A percentile compares a stretch with the other conserved stretches of the same genome.
phyloP scores from a whole-genome alignment of 2,329 filamentous ascomycete species.

The Hypoxylon sp. region DNA sequence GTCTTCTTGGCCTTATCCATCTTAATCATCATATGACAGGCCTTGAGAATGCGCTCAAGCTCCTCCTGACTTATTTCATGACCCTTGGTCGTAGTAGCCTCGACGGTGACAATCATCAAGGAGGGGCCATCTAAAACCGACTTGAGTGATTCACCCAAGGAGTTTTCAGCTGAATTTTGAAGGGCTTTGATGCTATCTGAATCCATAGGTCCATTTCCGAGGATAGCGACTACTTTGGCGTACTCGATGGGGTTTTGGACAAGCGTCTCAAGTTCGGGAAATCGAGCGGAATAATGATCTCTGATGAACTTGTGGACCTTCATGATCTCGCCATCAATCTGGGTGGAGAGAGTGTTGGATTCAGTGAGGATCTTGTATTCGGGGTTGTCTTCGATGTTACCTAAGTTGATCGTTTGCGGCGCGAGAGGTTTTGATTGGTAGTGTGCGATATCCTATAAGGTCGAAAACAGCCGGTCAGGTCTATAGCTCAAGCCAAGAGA shows the following conservation, averaged over 20 bases:
- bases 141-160: constrained; percentile 80
- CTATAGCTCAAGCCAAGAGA: constrained; percentile 68
- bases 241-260: constrained; percentile 95
- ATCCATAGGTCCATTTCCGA: constrained; percentile 92
- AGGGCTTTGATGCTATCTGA: constrained; percentile 82
- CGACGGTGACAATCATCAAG: constrained; percentile 95
- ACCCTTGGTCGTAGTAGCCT: constrained; percentile 90
- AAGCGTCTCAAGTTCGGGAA: constrained; percentile 90
- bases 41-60: constrained; percentile 78
- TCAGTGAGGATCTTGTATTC: constrained; percentile 91
- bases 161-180: constrained; percentile 81
- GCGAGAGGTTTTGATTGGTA: constrained; percentile 78
- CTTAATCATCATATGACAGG: constrained; percentile 89
- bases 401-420: constrained; percentile 74
- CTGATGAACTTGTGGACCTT: constrained; percentile 96
- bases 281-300: constrained; percentile 94
- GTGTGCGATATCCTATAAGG: constrained; percentile 80
- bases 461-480: constrained; percentile 73
- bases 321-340: constrained; percentile 92
- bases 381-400: constrained; percentile 91
- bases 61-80: constrained; percentile 81
- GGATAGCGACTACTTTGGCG: constrained; percentile 92
- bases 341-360: constrained; percentile 89
- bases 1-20: constrained; percentile 89
- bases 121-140: constrained; percentile 88